phyloP scores from a whole-genome alignment of 805 yeast genomes.

The Ogataea ramenticola region DNA sequence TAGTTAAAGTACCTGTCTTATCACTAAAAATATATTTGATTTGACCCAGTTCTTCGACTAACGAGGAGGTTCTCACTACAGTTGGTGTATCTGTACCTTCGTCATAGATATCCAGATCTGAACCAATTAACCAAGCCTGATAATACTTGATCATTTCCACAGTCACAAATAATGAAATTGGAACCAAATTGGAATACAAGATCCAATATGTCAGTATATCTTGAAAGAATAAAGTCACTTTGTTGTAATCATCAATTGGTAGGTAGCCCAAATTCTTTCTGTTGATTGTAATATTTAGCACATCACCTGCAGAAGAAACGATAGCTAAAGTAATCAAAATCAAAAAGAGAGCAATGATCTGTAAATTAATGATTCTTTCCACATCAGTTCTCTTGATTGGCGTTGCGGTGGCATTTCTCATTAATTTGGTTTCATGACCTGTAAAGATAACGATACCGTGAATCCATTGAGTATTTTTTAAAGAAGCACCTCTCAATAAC shows the following conservation, averaged over 20 bases:
- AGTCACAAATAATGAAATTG: slow-evolving; percentile 92
- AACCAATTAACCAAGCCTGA: slow-evolving; percentile 89
- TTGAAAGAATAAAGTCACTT: slow-evolving; percentile 66
- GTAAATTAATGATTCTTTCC: slow-evolving; percentile 89
- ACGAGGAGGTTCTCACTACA: slow-evolving; percentile 87
- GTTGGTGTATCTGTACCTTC: slow-evolving; percentile 89
- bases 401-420: slow-evolving; percentile 98
- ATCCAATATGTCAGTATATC: slow-evolving; percentile 95
- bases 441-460: slow-evolving; percentile 92
- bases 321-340: slow-evolving; percentile 69
- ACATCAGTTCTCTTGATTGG: slow-evolving; percentile 97
- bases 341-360: slow-evolving; percentile 80
- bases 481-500: slow-evolving; percentile 88
- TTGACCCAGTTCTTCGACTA: slow-evolving; percentile 96
- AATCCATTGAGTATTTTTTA: slow-evolving; percentile 92
- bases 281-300: slow-evolving; percentile 56
- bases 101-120: slow-evolving; percentile 90
- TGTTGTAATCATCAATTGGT: slow-evolving; percentile 58
- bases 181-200: slow-evolving; percentile 92
- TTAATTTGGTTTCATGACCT: slow-evolving; percentile 95
- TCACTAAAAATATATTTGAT: slow-evolving; percentile 94
- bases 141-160: slow-evolving; percentile 93
- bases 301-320: slow-evolving; percentile 84
- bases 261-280: slow-evolving; percentile 54
- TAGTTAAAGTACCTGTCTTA: slow-evolving; percentile 93